These are phyloP conservation scores for Suillus plorans DNA, from an alignment of 768 basidiomycete genomes.

Conservation along the genomic window DNA sequence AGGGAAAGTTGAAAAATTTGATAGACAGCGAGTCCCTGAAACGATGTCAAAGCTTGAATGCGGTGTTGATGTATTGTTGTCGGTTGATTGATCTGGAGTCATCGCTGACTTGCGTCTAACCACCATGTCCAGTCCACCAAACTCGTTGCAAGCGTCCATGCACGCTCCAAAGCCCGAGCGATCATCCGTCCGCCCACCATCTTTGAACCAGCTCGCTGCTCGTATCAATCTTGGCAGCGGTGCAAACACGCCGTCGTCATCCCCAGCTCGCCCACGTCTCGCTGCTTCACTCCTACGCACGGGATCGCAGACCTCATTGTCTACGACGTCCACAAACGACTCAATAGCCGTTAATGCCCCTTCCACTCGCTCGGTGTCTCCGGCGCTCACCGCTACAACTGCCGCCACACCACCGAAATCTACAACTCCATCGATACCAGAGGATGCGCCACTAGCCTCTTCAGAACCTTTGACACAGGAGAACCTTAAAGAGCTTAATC, in stretches of 20 bases:
- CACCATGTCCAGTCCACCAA: slow-evolving; percentile 34
- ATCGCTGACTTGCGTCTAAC: slow-evolving; percentile 7
- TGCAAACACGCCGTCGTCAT: slow-evolving; percentile 22
- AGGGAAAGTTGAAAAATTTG: neutral
- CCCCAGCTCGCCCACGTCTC: slow-evolving; percentile 60
- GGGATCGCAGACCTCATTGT: slow-evolving; percentile 51
- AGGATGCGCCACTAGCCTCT: slow-evolving; percentile 32
- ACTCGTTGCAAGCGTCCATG: slow-evolving; percentile 30
- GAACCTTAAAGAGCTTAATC: slow-evolving; percentile 61
- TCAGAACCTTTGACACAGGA: slow-evolving; percentile 59
- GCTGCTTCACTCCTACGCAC: slow-evolving; percentile 73
- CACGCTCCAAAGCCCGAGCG: slow-evolving; percentile 40
- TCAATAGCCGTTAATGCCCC: slow-evolving; percentile 68
- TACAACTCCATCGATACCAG: slow-evolving; percentile 39
- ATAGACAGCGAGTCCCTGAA: neutral
- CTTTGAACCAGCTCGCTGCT: slow-evolving; percentile 80
- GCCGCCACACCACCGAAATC: slow-evolving; percentile 41
- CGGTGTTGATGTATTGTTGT: slow-evolving; percentile 1
- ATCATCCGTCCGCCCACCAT: slow-evolving; percentile 53
- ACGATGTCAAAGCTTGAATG: slow-evolving; percentile 1
- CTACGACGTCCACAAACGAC: slow-evolving; percentile 49
- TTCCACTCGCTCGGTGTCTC: slow-evolving; percentile 66
- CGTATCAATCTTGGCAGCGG: slow-evolving; percentile 55
- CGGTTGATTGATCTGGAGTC: slow-evolving; percentile 2
- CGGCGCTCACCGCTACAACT: slow-evolving; percentile 48